A percentile compares a stretch with the other conserved stretches of the same genome.
Conservation (phyloP, 176 grass and related monocot species). For the Hordeum marinum region DNA sequence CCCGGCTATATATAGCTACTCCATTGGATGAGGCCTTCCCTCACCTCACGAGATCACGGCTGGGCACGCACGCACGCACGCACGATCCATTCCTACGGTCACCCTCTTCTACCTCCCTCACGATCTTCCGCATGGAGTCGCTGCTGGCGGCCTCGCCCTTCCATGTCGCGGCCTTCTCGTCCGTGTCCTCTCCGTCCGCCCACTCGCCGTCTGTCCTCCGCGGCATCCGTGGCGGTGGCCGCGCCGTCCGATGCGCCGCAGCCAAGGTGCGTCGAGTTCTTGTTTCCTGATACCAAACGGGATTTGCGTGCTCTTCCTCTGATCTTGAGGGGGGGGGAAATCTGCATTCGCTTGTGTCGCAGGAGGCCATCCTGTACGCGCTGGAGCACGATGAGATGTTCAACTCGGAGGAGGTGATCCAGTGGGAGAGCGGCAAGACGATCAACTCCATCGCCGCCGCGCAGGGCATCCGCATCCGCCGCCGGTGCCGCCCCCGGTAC, state of each 20-base stretch:
- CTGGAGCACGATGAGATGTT: slow-evolving; percentile 27
- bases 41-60: too few relatives aligned
- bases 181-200: background rate
- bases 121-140: slow-evolving; percentile 6
- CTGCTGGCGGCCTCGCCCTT: background rate
- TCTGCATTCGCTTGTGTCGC: background rate
- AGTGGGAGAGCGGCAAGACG: slow-evolving; percentile 87
- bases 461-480: slow-evolving; percentile 80
- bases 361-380: slow-evolving; percentile 14
- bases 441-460: slow-evolving; percentile 54
- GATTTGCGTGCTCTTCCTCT: background rate
- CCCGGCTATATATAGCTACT: background rate
- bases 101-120: background rate
- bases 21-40: background rate
- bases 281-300: background rate
- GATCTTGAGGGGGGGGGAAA: too few relatives aligned
- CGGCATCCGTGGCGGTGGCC: background rate
- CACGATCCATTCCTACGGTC: background rate
- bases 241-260: slow-evolving; percentile 1
- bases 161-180: background rate
- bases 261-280: background rate
- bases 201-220: background rate
- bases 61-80: too few relatives aligned
- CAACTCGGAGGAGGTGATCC: slow-evolving; percentile 45
- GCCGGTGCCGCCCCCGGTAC: slow-evolving; percentile 24